A percentile compares a stretch with the other conserved stretches of the same genome.
Evolutionary conservation across 345 rosid species (phyloP).

Genomic region (Trapa incisa): DNA sequence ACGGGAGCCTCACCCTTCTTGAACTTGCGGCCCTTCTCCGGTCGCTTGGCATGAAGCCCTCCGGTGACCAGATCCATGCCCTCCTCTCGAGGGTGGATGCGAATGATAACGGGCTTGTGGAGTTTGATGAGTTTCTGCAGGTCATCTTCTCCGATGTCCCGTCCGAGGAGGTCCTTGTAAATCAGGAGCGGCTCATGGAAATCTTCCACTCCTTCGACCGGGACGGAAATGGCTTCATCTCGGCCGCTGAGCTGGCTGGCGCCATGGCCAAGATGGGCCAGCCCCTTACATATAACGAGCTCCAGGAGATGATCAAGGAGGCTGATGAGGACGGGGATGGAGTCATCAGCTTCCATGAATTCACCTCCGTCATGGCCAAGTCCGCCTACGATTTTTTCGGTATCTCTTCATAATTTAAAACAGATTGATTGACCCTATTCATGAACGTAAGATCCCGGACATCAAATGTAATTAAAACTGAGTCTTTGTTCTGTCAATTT

Average conservation of each 20-base stretch:
- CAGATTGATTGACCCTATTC: not conserved
- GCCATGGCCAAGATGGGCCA: conserved; percentile 90
- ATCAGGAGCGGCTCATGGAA: conserved; percentile 48
- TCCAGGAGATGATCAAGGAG: conserved; percentile 65
- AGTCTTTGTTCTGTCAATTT: not conserved
- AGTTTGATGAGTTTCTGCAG: conserved; percentile 64
- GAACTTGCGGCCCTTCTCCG: conserved; percentile 81
- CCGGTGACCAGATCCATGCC: conserved; percentile 60
- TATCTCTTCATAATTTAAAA: conserved; percentile 5
- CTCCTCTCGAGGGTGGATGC: conserved; percentile 65
- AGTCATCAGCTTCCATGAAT: conserved; percentile 60
- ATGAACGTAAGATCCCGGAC: not conserved
- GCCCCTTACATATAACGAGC: conserved; percentile 55
- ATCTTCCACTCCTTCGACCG: conserved; percentile 61
- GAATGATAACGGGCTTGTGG: conserved; percentile 63
- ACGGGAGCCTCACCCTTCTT: conserved; percentile 79
- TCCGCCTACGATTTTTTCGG: conserved; percentile 48
- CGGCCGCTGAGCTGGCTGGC: conserved; percentile 66
- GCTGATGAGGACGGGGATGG: conserved; percentile 80
- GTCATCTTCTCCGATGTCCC: conserved; percentile 43
- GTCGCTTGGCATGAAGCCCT: conserved; percentile 64
- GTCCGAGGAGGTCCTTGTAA: conserved; percentile 33
- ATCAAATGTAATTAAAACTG: not conserved
- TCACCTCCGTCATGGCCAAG: conserved; percentile 61
- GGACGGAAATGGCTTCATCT: conserved; percentile 72